Evolutionary conservation across 225 moss, liverwort and hornwort genomes (phyloP).

Genomic region (Lunularia cruciata): DNA sequence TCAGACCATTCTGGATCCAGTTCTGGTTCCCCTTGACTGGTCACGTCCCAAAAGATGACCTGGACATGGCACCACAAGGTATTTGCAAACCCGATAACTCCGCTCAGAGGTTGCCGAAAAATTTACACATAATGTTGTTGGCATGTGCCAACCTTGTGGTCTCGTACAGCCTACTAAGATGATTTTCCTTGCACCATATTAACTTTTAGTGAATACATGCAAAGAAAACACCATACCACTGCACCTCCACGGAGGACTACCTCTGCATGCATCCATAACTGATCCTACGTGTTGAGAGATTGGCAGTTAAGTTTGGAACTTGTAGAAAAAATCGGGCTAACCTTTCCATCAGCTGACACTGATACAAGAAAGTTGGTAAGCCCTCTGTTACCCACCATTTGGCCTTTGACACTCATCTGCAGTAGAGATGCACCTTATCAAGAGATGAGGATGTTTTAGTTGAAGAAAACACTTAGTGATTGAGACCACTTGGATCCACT

Average conservation of each 20-base stretch:
- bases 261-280: too few species aligned
- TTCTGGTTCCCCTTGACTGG: constrained; percentile 47
- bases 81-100: neutral
- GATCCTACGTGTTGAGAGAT: too few species aligned
- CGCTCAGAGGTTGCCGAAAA: neutral
- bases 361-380: constrained; percentile 79
- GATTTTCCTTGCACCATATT: neutral
- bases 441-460: too few species aligned
- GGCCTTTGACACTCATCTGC: constrained; percentile 41
- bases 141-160: neutral
- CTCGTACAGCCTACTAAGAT: neutral
- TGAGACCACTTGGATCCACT: too few species aligned
- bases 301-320: too few species aligned
- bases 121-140: neutral
- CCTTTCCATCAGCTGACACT: constrained; percentile 70
- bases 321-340: constrained; percentile 17
- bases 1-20: constrained; percentile 68
- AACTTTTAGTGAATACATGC: neutral
- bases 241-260: too few species aligned
- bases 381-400: constrained; percentile 55
- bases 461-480: too few species aligned
- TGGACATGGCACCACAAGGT: constrained; percentile 22
- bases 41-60: constrained; percentile 93
- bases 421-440: neutral
- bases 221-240: too few species aligned